Evolutionary conservation across 2,329 filamentous ascomycete species (phyloP).

Genomic region (Aphanoascus verrucosus): DNA sequence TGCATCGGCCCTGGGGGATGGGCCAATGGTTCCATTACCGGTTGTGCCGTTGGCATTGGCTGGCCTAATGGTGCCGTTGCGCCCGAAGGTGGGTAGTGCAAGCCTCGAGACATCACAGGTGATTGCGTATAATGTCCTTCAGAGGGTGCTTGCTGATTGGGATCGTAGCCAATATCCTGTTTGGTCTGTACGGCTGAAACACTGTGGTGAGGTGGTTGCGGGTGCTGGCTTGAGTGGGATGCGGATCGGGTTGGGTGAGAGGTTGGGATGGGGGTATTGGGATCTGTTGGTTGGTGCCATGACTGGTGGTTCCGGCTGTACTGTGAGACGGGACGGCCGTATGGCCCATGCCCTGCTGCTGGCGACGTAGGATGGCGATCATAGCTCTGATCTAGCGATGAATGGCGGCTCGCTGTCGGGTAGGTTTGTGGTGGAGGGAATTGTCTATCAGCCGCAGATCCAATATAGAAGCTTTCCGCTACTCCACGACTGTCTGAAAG

Average conservation of each 20-base stretch:
- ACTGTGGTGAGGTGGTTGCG: not conserved
- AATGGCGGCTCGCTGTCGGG: slow-evolving; percentile 3
- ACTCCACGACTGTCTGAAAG: slow-evolving; percentile 42
- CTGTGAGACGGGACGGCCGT: slow-evolving; percentile 1
- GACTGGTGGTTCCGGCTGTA: slow-evolving; percentile 1
- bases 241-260: not conserved
- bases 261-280: not conserved
- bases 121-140: slow-evolving; percentile 2
- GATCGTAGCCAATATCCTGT: not conserved
- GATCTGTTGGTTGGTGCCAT: slow-evolving; percentile 7
- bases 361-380: not conserved
- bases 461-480: slow-evolving; percentile 14
- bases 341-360: not conserved
- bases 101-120: not conserved
- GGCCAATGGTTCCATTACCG: not conserved
- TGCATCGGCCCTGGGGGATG: not conserved
- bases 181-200: not conserved
- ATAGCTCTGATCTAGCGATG: slow-evolving; percentile 5
- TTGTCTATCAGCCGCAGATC: not conserved
- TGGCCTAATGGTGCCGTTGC: not conserved
- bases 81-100: not conserved
- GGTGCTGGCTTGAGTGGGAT: not conserved
- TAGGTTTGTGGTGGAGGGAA: slow-evolving; percentile 1
- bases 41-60: not conserved
- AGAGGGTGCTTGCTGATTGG: not conserved